These are phyloP conservation scores for Phialemonium atrogriseum DNA, from an alignment of 2,329 filamentous ascomycete genomes.

Conservation along the genomic window DNA sequence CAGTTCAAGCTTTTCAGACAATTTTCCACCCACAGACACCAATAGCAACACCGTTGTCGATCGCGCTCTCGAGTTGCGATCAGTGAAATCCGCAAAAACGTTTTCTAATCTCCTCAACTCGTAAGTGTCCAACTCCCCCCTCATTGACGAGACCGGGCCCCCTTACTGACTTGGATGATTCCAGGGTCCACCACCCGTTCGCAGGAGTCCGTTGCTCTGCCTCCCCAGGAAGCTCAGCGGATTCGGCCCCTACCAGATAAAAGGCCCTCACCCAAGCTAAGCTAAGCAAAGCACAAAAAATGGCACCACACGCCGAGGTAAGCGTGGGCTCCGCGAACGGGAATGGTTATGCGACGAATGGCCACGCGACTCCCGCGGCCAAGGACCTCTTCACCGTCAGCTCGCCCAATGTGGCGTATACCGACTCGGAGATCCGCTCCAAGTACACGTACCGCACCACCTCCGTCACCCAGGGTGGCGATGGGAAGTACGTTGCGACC, in stretches of 20 bases:
- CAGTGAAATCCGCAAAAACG: constrained; percentile 70
- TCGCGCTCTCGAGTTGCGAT: constrained; percentile 53
- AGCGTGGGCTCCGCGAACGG: constrained; percentile 49
- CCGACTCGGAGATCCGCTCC: constrained; percentile 78
- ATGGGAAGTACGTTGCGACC: constrained; percentile 73
- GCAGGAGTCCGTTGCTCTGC: constrained; percentile 92
- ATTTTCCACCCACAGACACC: too few species aligned
- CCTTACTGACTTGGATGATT: constrained; percentile 4
- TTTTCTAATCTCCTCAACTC: constrained; percentile 98
- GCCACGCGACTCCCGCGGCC: constrained; percentile 32
- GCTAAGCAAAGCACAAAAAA: constrained; percentile 32
- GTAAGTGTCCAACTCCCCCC: constrained; percentile 43
- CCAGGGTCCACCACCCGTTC: constrained; percentile 88
- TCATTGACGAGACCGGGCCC: background rate
- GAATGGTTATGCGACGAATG: constrained; percentile 39
- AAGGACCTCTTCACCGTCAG: constrained; percentile 73
- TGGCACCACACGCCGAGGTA: constrained; percentile 85
- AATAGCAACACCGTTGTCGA: too few species aligned
- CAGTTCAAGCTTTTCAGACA: too few species aligned
- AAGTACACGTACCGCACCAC: constrained; percentile 97
- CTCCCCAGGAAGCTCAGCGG: constrained; percentile 74
- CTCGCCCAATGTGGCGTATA: constrained; percentile 90
- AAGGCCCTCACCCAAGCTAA: constrained; percentile 20
- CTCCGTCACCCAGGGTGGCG: constrained; percentile 57
- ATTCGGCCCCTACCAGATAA: constrained; percentile 53